Percentiles rank a stretch among this genome's conserved stretches.
phyloP scores from a whole-genome alignment of 306 rosid genomes.

The Ormosia emarginata region DNA sequence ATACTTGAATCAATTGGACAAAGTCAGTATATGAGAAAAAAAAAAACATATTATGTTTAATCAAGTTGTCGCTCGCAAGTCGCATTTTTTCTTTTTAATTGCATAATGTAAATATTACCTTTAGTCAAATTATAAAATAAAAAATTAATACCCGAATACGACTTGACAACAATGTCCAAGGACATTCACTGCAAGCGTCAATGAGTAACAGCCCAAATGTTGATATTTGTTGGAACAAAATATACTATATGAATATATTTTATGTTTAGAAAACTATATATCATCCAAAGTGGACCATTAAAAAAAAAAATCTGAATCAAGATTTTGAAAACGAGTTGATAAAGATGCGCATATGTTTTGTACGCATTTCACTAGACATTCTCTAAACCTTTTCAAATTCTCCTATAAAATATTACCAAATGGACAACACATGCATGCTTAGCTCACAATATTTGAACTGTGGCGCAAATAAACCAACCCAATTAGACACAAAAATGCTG shows the following conservation, averaged over 20 bases:
- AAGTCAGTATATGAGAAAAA: too few species aligned
- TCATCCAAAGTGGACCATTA: conserved; percentile 11
- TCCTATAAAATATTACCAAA: conserved; percentile 1
- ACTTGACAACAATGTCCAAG: neutral
- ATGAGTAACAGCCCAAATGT: neutral
- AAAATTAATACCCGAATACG: neutral
- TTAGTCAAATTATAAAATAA: neutral
- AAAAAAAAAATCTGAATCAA: conserved; percentile 10
- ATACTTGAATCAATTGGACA: too few species aligned
- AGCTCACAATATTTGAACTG: conserved; percentile 34
- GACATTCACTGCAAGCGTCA: neutral
- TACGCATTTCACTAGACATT: conserved; percentile 5
- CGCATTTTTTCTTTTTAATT: neutral
- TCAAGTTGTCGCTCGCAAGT: neutral
- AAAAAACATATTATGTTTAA: neutral
- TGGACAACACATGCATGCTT: conserved; percentile 30
- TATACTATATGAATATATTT: neutral
- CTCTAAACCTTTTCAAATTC: neutral
- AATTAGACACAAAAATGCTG: neutral
- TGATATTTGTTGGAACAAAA: neutral
- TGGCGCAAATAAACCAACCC: conserved; percentile 7
- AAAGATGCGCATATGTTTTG: conserved; percentile 13
- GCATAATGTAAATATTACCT: neutral
- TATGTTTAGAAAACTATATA: neutral
- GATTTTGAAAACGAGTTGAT: conserved; percentile 30